Conservation (phyloP, 306 rosid genomes). For the Pterocarpus santalinus region DNA sequence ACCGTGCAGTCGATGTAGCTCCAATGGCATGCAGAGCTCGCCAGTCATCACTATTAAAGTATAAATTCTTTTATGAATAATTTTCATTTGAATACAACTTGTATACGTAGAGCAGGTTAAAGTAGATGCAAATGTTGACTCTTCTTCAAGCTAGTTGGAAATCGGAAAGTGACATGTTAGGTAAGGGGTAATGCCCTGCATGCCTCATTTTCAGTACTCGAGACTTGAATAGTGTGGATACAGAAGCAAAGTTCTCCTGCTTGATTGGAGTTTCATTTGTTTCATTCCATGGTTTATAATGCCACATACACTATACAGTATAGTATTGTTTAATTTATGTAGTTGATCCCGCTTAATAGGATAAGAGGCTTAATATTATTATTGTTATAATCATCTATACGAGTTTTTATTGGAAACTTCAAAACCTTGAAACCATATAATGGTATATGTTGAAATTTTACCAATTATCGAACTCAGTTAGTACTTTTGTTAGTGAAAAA, state of each 20-base stretch:
- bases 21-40: neutral
- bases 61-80: neutral
- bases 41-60: neutral
- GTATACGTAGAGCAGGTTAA: neutral
- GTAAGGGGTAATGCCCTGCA: neutral
- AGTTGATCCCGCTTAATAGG: too few relatives aligned
- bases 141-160: neutral
- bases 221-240: neutral
- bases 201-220: slow-evolving; percentile 7
- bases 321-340: too few relatives aligned
- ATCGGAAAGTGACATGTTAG: neutral
- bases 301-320: too few relatives aligned
- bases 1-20: neutral
- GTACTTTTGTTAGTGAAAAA: too few relatives aligned
- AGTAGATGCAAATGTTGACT: slow-evolving; percentile 6
- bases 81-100: neutral
- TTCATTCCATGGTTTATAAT: too few relatives aligned
- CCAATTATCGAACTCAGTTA: too few relatives aligned
- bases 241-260: neutral
- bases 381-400: too few relatives aligned
- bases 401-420: too few relatives aligned
- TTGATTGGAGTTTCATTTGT: too few relatives aligned
- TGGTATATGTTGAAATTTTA: too few relatives aligned
- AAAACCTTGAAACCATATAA: too few relatives aligned
- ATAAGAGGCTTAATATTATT: too few relatives aligned